Percentiles rank a stretch among this genome's conserved stretches.
phyloP scores from a whole-genome alignment of 345 rosid genomes.

The Lepidium aucheri region DNA sequence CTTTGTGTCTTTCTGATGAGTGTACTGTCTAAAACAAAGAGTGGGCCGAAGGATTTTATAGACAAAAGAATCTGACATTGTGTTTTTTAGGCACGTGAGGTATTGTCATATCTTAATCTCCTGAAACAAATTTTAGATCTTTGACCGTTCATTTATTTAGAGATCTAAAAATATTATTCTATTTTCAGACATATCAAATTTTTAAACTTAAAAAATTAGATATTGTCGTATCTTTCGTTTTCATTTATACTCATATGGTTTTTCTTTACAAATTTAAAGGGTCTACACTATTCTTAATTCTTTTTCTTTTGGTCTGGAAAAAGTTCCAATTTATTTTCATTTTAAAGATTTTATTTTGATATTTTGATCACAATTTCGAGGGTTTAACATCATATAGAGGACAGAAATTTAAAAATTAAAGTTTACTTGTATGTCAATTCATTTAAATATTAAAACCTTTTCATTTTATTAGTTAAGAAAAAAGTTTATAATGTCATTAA shows the following conservation, averaged over 20 bases:
- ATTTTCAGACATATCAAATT: neutral
- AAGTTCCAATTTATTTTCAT: too few relatives aligned
- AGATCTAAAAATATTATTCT: neutral
- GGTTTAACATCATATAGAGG: too few relatives aligned
- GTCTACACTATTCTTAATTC: too few relatives aligned
- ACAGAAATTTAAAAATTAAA: too few relatives aligned
- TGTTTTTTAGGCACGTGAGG: conserved; percentile 17
- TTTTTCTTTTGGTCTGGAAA: too few relatives aligned
- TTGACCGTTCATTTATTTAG: conserved; percentile 18
- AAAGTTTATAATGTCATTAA: too few relatives aligned
- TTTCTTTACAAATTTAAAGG: neutral
- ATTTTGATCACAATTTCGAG: too few relatives aligned
- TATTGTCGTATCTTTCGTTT: neutral
- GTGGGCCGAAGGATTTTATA: conserved; percentile 23
- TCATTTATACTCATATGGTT: neutral
- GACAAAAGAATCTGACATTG: conserved; percentile 12
- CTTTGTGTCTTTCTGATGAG: conserved; percentile 1
- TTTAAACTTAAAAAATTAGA: neutral
- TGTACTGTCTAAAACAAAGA: conserved; percentile 12
- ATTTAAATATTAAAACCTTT: too few relatives aligned
- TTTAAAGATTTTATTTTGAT: too few relatives aligned
- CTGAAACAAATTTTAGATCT: neutral
- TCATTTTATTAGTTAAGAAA: too few relatives aligned
- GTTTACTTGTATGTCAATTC: too few relatives aligned
- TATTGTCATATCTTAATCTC: conserved; percentile 9